phyloP scores from a whole-genome alignment of 1,139 yeast genomes.

The Eremothecium coryli region DNA sequence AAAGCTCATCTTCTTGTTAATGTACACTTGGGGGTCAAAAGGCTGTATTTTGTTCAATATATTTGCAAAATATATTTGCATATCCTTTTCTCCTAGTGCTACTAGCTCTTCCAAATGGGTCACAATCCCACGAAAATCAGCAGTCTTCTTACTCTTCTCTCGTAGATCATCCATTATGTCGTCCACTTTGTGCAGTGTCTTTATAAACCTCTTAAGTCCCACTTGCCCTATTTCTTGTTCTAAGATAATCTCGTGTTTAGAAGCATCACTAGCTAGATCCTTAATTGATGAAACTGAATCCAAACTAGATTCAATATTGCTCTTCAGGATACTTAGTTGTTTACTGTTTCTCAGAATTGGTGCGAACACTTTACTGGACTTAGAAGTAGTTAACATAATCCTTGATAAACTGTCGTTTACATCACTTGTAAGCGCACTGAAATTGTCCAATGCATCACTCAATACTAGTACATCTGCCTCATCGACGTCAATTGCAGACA shows the following conservation, averaged over 20 bases:
- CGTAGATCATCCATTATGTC: slow-evolving; percentile 32
- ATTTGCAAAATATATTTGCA: slow-evolving; percentile 31
- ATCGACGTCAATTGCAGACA: slow-evolving; percentile 45
- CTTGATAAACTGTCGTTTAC: slow-evolving; percentile 48
- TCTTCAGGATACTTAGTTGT: slow-evolving; percentile 44
- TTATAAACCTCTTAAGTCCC: slow-evolving; percentile 32
- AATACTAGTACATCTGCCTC: slow-evolving; percentile 81
- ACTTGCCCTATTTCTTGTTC: slow-evolving; percentile 28
- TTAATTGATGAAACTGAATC: slow-evolving; percentile 54
- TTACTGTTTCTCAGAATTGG: slow-evolving; percentile 66
- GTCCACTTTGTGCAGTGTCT: slow-evolving; percentile 34
- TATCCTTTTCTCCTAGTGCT: slow-evolving; percentile 27
- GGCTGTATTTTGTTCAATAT: slow-evolving; percentile 28
- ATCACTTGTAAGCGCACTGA: slow-evolving; percentile 47
- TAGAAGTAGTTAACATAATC: slow-evolving; percentile 49
- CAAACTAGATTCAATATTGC: slow-evolving; percentile 54
- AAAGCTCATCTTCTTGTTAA: slow-evolving; percentile 33
- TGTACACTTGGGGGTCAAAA: slow-evolving; percentile 35
- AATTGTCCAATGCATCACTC: slow-evolving; percentile 58
- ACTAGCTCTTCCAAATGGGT: slow-evolving; percentile 31
- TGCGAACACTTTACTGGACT: slow-evolving; percentile 55
- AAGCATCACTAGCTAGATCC: slow-evolving; percentile 53
- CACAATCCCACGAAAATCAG: slow-evolving; percentile 34
- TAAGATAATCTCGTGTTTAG: slow-evolving; percentile 40
- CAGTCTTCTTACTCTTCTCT: slow-evolving; percentile 21